phyloP scores from a whole-genome alignment of 441 rosid species.

The Kokia cookei region DNA sequence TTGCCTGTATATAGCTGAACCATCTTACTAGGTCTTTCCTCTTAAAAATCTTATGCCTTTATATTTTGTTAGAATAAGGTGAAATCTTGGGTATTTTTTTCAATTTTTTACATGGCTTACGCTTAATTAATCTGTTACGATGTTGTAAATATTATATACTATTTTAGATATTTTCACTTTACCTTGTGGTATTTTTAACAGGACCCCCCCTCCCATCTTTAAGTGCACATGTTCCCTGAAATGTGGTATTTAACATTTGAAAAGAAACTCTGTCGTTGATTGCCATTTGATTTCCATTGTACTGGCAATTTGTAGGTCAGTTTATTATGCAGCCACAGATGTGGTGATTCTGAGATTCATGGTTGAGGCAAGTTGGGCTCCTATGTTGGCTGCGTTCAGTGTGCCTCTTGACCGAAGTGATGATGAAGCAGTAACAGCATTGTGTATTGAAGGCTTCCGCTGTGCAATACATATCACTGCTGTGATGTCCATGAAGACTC shows the following conservation, averaged over 20 bases:
- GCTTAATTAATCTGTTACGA: constrained; percentile 1
- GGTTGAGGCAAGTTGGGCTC: constrained; percentile 99
- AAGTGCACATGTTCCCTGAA: neutral
- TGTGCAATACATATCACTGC: constrained; percentile 92
- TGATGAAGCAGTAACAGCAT: constrained; percentile 63
- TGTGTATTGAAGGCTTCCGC: constrained; percentile 94
- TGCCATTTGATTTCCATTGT: constrained; percentile 18
- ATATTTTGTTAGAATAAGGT: neutral
- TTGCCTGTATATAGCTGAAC: neutral
- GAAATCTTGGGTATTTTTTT: neutral
- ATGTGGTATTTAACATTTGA: neutral
- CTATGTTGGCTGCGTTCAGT: constrained; percentile 99
- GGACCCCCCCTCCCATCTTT: neutral
- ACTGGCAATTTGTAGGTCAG: constrained; percentile 69
- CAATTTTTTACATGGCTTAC: neutral
- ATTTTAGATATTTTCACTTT: neutral
- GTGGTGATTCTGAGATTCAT: constrained; percentile 92
- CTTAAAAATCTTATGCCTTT: neutral
- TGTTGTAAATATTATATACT: neutral
- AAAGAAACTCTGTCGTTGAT: neutral
- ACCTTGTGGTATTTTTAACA: neutral
- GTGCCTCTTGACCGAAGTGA: constrained; percentile 98
- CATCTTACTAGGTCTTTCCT: neutral
- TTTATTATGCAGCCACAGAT: constrained; percentile 96
- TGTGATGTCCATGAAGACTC: constrained; percentile 98